Percentiles rank a stretch among this genome's conserved stretches.
Evolutionary conservation across 176 grass and related monocot species (phyloP).

Genomic region (Microstegium vimineum): DNA sequence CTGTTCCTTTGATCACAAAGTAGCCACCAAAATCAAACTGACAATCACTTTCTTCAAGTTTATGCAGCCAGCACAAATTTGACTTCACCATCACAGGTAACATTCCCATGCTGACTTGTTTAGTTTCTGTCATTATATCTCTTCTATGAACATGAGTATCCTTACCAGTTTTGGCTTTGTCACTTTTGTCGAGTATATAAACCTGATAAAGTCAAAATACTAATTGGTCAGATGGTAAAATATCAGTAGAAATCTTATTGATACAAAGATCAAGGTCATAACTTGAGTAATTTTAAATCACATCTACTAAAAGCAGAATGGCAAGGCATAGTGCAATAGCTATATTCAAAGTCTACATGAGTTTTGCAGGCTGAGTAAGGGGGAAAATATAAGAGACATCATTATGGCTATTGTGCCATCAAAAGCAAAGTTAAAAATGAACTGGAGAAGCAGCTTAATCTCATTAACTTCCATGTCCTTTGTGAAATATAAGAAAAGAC

Average conservation of each 20-base stretch:
- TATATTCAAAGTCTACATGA: not conserved
- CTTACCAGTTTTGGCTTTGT: conserved; percentile 62
- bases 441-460: not conserved
- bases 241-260: not conserved
- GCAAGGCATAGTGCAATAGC: not conserved
- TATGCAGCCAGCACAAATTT: conserved; percentile 70
- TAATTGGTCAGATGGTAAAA: conserved; percentile 30
- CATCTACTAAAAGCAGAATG: not conserved
- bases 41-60: conserved; percentile 64
- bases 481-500: not conserved
- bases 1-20: conserved; percentile 85
- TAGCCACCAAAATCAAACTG: conserved; percentile 87
- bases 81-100: conserved; percentile 85
- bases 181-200: conserved; percentile 51
- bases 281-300: conserved; percentile 11
- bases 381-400: not conserved
- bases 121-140: conserved; percentile 39
- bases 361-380: conserved; percentile 9
- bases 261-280: not conserved
- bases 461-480: not conserved
- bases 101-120: conserved; percentile 54
- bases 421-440: conserved; percentile 22
- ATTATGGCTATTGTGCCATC: not conserved
- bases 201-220: conserved; percentile 46
- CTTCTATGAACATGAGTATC: conserved; percentile 39